phyloP scores from a whole-genome alignment of 352 stramenopile genomes.

The Globisporangium okanoganense region DNA sequence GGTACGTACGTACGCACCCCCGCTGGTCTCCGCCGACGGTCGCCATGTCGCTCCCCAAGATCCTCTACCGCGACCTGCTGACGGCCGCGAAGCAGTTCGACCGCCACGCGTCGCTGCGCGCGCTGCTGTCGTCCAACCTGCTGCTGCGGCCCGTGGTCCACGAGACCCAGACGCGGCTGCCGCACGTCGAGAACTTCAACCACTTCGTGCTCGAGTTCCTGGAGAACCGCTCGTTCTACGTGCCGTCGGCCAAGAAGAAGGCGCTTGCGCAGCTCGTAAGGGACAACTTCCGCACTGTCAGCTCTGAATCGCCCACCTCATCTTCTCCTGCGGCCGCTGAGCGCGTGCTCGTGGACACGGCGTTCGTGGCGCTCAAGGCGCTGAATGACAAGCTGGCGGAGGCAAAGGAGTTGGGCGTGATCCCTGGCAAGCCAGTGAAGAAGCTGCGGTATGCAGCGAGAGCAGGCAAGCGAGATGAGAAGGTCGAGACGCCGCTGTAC shows the following conservation, averaged over 20 bases:
- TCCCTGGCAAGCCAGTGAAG: not conserved
- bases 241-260: conserved; percentile 37
- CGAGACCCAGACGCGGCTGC: conserved; percentile 28
- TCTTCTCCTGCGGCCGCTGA: not conserved
- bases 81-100: conserved; percentile 49
- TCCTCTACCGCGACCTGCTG: conserved; percentile 74
- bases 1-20: not conserved
- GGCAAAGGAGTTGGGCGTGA: conserved; percentile 31
- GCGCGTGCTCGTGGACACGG: conserved; percentile 41
- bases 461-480: conserved; percentile 1
- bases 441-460: not conserved
- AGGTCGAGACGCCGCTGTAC: conserved; percentile 6
- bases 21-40: not conserved
- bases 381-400: conserved; percentile 59
- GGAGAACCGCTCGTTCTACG: conserved; percentile 56
- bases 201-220: conserved; percentile 47
- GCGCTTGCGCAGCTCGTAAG: conserved; percentile 39
- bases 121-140: conserved; percentile 60
- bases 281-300: conserved; percentile 38
- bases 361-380: conserved; percentile 55
- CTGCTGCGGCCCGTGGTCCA: conserved; percentile 34
- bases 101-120: conserved; percentile 47
- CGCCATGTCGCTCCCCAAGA: conserved; percentile 43
- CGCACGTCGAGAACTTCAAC: conserved; percentile 65
- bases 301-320: not conserved